Base-by-base conservation (phyloP, 208 protist genomes). In the Crithidia fasciculata region DNA sequence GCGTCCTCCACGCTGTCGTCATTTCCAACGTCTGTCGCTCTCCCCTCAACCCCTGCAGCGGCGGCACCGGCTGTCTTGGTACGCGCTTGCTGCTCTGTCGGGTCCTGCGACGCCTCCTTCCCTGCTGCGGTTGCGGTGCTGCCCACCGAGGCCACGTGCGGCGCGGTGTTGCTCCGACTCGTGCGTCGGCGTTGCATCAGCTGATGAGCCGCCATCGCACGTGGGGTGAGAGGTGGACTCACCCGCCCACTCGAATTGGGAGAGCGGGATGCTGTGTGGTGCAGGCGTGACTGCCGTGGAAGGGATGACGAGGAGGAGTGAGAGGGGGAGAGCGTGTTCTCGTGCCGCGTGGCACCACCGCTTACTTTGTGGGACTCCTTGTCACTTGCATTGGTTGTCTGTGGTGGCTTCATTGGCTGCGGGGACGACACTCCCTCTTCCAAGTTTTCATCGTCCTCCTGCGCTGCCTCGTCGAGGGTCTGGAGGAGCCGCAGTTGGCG, bases 131-230 rank as follows among this genome's bases (percentile, higher is more conserved):
- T n/a, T 13, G 28, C 45, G 43, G 41, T 52, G 50, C 60, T 49
- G 49, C 28, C 74, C 0, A 74, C 63, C 2, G 74, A 80, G 19
- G 68, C 13, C 28, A 65, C 55, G 58, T 80, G 74, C 16, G 74
- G 74, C 18, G 74, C 74, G 59, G 74, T 80, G 67, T 28, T 74
- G 53, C 74, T 80, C 18, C 68, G 59, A 39, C 74, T 80, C 9
- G 68, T 55, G 69, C 74, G 74, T 8, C 68, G 74, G 4, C 61
- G 69, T 54, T 80, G 74, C 74, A 80, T 80, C 36, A 80, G 74
- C 36, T 74, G 67, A 56, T 80, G 74, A n/a, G 74, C 74, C 19
- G 41, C 53, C 74, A 80, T 80, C 6, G 74, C 63, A 8, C 74
- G 74, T 13, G 74, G 74, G 6, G 74, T 80, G 47, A 74, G 68